These are phyloP conservation scores for Gorgonomyces haynaldii DNA, from an alignment of 192 early-diverging fungal genomes.

Conservation along the genomic window DNA sequence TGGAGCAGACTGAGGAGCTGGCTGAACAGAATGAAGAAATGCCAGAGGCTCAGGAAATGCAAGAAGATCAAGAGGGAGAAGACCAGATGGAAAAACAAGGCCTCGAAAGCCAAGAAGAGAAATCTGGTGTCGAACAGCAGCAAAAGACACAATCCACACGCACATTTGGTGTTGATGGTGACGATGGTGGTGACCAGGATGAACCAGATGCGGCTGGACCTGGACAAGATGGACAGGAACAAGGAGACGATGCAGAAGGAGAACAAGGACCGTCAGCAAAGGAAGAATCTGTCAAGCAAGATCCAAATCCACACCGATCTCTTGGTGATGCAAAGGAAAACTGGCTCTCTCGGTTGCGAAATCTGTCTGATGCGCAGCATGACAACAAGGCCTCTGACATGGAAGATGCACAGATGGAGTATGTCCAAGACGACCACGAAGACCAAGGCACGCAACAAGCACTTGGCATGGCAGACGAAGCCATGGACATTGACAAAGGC, in stretches of 20 bases:
- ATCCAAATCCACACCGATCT: slow-evolving; percentile 77
- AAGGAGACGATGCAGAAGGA: background rate
- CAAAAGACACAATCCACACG: slow-evolving; percentile 26
- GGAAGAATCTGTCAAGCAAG: slow-evolving; percentile 22
- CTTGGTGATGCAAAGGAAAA: slow-evolving; percentile 87
- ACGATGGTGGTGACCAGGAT: slow-evolving; percentile 40
- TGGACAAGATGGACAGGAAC: slow-evolving; percentile 7
- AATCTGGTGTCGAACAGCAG: slow-evolving; percentile 14
- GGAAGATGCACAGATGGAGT: slow-evolving; percentile 12
- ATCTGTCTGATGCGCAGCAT: slow-evolving; percentile 45
- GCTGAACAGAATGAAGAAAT: slow-evolving; percentile 16
- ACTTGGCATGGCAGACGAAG: slow-evolving; percentile 55
- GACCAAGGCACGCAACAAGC: slow-evolving; percentile 53
- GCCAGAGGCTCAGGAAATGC: slow-evolving; percentile 34
- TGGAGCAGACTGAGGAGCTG: slow-evolving; percentile 28
- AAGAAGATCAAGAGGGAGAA: slow-evolving; percentile 24
- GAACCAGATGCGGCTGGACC: slow-evolving; percentile 19
- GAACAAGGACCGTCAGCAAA: slow-evolving; percentile 6
- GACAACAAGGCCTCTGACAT: slow-evolving; percentile 26
- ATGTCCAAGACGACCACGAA: slow-evolving; percentile 36
- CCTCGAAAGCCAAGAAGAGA: slow-evolving; percentile 20
- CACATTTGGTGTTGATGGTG: slow-evolving; percentile 58
- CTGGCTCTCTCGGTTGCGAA: slow-evolving; percentile 78
- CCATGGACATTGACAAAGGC: slow-evolving; percentile 30
- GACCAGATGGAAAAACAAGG: slow-evolving; percentile 22